Evolutionary conservation across 2,329 filamentous ascomycete genomes (phyloP), one percentile per base, ranked within the genome.

Genomic region (Akanthomyces uredinophilus): DNA sequence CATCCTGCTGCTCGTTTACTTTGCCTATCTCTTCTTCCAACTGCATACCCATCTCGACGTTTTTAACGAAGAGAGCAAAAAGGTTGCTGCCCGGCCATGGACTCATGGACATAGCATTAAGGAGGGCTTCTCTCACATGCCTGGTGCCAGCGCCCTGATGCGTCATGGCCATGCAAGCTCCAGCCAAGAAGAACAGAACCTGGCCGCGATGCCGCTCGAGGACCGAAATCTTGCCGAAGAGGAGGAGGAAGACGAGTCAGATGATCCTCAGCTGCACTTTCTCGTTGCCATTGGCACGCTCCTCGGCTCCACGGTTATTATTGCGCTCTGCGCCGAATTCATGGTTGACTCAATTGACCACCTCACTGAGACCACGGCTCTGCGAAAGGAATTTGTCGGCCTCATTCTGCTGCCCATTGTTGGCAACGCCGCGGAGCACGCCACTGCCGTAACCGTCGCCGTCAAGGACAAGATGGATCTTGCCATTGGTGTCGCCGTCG

Each of bases 391-490:
- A 39, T 93, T 94, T 66, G 87, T 93, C 64, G 90, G 90, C 68
- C 81, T 93, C 13, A 92, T 94, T 68, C 85, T 94, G 58, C 78
- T 94, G 5, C 90, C 90, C 10, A 92, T 93, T 68, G 90, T 92
- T n/a, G 89, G 90, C 44, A 93, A 93, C 68, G 90, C 90, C 2
- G 90, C 89, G 16, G 90, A 93, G 76, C 90, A 93, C 78, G 88
- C 90, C 22, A 92, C 90, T 0, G 90, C 90, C 7, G 89, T 93
- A 60, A 90, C 86, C 0, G 90, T 93, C 1, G 90, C 90, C 7
- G 83, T 87, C 68, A 92, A 92, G 79, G 91, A 92, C 75, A 93
- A 93, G 76, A 92, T 92, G 88, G 90, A 93, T 70, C 78, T 93
- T 10, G 87, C 90, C 3, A 92, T 93, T 65, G 90, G 89, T 70